These are phyloP conservation scores for Venturia pyrina DNA, from an alignment of 2,329 filamentous ascomycete species.

Conservation along the genomic window DNA sequence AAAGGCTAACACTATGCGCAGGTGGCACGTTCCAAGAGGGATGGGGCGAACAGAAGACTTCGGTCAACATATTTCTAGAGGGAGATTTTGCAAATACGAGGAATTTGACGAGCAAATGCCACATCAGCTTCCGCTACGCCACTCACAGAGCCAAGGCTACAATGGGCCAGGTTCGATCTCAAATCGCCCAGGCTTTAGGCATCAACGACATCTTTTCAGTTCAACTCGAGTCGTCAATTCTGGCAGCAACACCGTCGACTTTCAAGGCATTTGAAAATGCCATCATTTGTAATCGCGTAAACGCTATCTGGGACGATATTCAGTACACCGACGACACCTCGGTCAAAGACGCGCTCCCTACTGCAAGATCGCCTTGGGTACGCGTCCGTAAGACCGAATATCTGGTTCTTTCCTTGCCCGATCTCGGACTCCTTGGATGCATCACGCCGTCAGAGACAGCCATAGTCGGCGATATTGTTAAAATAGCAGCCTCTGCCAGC, in stretches of 20 bases:
- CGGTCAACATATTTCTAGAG: slow-evolving; percentile 1
- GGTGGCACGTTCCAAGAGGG: neutral
- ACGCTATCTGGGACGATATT: neutral
- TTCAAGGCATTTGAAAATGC: neutral
- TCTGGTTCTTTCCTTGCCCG: neutral
- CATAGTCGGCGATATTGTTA: neutral
- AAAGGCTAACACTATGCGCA: neutral
- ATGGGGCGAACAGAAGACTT: neutral
- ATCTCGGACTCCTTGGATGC: neutral
- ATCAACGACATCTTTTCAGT: neutral
- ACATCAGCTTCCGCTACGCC: neutral
- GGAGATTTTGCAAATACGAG: neutral
- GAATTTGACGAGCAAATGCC: neutral
- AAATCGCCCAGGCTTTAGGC: neutral
- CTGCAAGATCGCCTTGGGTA: neutral
- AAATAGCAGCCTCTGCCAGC: neutral
- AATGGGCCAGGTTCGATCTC: neutral
- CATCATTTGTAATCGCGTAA: neutral
- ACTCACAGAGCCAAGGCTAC: neutral
- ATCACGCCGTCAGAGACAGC: neutral
- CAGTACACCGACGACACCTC: neutral
- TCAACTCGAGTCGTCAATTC: neutral
- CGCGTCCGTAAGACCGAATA: slow-evolving; percentile 4
- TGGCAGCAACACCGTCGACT: neutral
- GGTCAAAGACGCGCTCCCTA: neutral